Base-by-base conservation (phyloP, 208 protist species). In the Wallacemonas sp. region DNA sequence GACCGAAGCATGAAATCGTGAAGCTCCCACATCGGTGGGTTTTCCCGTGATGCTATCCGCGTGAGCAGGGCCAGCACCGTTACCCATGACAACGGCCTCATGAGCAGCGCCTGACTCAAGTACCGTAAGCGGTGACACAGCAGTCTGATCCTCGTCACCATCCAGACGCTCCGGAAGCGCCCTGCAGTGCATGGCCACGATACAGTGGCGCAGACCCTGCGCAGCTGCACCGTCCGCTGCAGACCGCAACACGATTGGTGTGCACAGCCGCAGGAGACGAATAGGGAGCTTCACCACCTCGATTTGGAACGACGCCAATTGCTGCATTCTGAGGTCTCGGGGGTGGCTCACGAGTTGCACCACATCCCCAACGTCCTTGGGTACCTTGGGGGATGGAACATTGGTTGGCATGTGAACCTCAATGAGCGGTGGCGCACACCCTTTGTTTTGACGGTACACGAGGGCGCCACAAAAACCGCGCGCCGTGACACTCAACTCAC, bases 381-480 rank as follows among this genome's bases (percentile, higher is more conserved):
- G 51, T 2, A 58, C n/a, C 28, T 58, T 58, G 2, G 51, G 24
- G 28, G 51, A 17, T 31, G 51, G 51, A 24, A 17, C 51, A 4
- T 39, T 58, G 28, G 51, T 5, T 31, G 51, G 51, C 28, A 58
- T 33, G 51, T 58, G 30, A 8, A 58, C 65, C 58, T 93, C 84
- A 36, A 95, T 81, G 1, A 82, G 69, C 0, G 75, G 73, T 41
- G 83, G 74, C 6, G 72, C 73, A 28, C 73, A 82, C 38, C 78
- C 86, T 54, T 83, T 86, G 46, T 65, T 85, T 58, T 88, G 75
- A 61, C 79, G 80, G 78, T 97, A 97, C 66, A 88, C 72, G n/a
- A 97, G 77, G 5, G 83, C 84, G 5, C 91, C 91, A 56, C 84
- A 91, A 75, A 97, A 97, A 17, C 91, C 91, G 8, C 85, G 72